phyloP scores from a whole-genome alignment of 2,329 filamentous ascomycete genomes.

The Colletotrichum gloeosporioides region DNA sequence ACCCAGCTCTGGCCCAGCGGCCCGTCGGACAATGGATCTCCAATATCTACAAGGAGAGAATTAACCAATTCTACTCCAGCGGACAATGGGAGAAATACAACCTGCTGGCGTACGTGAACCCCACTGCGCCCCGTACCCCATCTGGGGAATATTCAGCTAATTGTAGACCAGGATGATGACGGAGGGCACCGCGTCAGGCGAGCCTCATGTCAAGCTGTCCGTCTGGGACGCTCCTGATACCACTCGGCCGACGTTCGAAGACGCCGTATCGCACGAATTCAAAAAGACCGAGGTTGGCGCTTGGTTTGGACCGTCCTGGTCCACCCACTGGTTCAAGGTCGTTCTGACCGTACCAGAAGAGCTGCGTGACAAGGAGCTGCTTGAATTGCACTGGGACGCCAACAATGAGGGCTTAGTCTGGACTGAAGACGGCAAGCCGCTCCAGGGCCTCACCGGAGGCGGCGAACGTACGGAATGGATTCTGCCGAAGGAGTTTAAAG shows the following conservation, averaged over 20 bases:
- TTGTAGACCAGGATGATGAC: conserved; percentile 66
- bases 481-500: conserved; percentile 79
- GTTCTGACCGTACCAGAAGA: conserved; percentile 77
- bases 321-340: conserved; percentile 96
- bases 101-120: conserved; percentile 66
- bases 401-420: conserved; percentile 95
- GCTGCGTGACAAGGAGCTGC: conserved; percentile 75
- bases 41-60: conserved; percentile 83
- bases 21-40: conserved; percentile 81
- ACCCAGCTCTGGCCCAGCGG: conserved; percentile 55
- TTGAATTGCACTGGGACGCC: conserved; percentile 97
- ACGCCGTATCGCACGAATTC: conserved; percentile 79
- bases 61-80: conserved; percentile 78
- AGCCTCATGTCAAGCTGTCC: conserved; percentile 80
- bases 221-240: conserved; percentile 85
- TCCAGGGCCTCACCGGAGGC: conserved; percentile 90
- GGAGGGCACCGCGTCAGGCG: conserved; percentile 70
- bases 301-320: conserved; percentile 92
- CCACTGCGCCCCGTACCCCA: conserved; percentile 4
- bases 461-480: conserved; percentile 93
- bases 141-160: conserved; percentile 12
- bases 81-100: conserved; percentile 83
- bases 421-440: conserved; percentile 85
- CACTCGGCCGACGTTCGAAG: conserved; percentile 82
- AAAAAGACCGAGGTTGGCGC: conserved; percentile 75